Evolutionary conservation across 108 stramenopile genomes (phyloP), one percentile per base, ranked within the genome.

Genomic region (Fistulifera solaris): DNA sequence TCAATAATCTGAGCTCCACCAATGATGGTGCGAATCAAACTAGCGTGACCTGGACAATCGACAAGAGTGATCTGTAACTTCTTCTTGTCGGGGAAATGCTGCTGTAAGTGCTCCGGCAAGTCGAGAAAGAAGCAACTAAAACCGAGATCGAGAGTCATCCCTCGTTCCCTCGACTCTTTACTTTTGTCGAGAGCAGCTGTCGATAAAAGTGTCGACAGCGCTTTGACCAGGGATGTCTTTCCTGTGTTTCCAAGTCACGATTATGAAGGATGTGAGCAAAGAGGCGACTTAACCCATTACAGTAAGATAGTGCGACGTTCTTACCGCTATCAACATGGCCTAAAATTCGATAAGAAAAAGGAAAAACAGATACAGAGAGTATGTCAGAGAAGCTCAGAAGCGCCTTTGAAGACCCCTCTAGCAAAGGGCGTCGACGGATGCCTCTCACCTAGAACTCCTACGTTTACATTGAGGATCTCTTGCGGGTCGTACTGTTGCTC

Each of bases 11-110:
- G 93, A 8, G 96, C 91, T 21, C 96, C 96, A 14, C 96, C 97
- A 40, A 99, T 98, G 39, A 99, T 98, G 24, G 96, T 98, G 28
- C 99, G 85, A 43, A 99, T 98, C 44, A 99, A 68, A 15, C 83
- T 87, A 3, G 97, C 96, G 52, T 98, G 99, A 0, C 99, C 99
- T 0, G 99, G 99, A 70, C 97, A 98, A 76, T 99, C 95, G n/a
- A 95, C 95, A 16, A 96, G 75, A 7, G 58, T 59, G 16, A 59
- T 59, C 28, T 59, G 58, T 16, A 59, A 21, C 10, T 48, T 58
- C 48, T 35, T 40, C 28, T 71, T 58, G 22, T 63, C 39, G 27
- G 65, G 72, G 18, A 61, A 63, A 19, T 39, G 21, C 40, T 35
- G 27, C 54, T 61, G 52, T 39, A 90, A 49, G 56, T 83, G 81